A percentile compares a stretch with the other conserved stretches of the same genome.
These are phyloP conservation scores for Parachlorella kessleri DNA, from an alignment of 139 green algal genomes.

Conservation along the genomic window DNA sequence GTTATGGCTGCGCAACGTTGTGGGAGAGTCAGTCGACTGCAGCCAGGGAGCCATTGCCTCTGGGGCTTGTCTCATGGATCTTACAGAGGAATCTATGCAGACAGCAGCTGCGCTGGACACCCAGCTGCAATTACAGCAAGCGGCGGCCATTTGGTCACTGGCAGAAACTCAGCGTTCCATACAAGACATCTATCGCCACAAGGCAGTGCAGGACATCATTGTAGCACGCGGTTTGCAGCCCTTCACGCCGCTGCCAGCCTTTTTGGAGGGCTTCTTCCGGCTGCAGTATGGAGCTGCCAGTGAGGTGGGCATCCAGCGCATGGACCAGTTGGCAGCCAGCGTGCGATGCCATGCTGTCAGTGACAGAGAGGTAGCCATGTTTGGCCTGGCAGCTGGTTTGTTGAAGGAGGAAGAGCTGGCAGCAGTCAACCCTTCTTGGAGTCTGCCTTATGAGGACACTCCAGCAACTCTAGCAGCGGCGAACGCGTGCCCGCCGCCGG, in stretches of 20 bases:
- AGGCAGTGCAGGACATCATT: conserved; percentile 14
- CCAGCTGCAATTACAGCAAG: background rate
- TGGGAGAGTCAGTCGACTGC: background rate
- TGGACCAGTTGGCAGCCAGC: conserved; percentile 11
- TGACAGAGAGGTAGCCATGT: conserved; percentile 7
- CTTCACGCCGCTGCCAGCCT: conserved; percentile 11
- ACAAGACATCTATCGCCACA: background rate
- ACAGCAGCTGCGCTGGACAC: too few species aligned
- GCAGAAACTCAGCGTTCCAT: conserved; percentile 1
- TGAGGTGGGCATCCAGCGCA: background rate
- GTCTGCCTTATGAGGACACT: too few species aligned
- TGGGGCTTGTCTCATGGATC: too few species aligned
- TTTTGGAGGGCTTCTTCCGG: background rate
- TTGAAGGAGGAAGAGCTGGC: conserved; percentile 10
- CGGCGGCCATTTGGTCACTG: background rate
- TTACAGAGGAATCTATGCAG: background rate
- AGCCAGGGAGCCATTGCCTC: background rate
- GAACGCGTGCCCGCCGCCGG: background rate
- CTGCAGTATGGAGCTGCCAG: background rate
- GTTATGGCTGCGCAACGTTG: conserved; percentile 2
- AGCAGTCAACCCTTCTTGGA: background rate
- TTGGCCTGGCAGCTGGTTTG: conserved; percentile 22
- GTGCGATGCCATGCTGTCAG: conserved; percentile 1
- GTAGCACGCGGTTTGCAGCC: conserved; percentile 2
- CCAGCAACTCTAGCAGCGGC: background rate